These are phyloP conservation scores for Russula abietina DNA, from an alignment of 768 basidiomycete genomes.

Conservation along the genomic window DNA sequence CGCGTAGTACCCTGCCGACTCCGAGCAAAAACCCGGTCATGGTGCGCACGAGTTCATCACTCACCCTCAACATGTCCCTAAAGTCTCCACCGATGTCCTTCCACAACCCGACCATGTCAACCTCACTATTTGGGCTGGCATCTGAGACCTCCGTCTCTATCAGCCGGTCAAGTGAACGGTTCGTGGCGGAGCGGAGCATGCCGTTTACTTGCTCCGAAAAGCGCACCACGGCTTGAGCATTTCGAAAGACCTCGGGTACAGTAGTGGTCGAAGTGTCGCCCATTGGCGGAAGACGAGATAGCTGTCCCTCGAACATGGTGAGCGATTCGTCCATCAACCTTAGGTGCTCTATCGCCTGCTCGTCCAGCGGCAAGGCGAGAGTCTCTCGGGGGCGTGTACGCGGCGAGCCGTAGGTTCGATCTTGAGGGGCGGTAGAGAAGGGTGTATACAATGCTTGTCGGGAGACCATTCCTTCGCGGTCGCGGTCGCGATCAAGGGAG, in stretches of 20 bases:
- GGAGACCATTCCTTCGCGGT: constrained; percentile 22
- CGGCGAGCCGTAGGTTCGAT: constrained; percentile 24
- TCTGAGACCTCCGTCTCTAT: constrained; percentile 69
- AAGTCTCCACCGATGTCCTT: constrained; percentile 62
- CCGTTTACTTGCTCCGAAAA: constrained; percentile 63
- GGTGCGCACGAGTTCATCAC: constrained; percentile 73
- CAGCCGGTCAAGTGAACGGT: constrained; percentile 61
- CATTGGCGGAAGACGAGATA: constrained; percentile 49
- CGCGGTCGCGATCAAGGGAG: constrained; percentile 31
- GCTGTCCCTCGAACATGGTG: constrained; percentile 59
- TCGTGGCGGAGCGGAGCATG: constrained; percentile 50
- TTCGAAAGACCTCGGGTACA: constrained; percentile 50
- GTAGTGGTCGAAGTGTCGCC: constrained; percentile 36
- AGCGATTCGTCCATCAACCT: constrained; percentile 67
- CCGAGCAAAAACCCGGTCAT: constrained; percentile 74
- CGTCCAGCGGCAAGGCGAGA: constrained; percentile 15
- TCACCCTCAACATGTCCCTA: constrained; percentile 61
- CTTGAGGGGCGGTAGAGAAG: constrained; percentile 17
- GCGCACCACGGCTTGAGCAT: constrained; percentile 57
- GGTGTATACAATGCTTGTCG: constrained; percentile 17
- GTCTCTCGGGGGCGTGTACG: constrained; percentile 14
- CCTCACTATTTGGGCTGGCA: constrained; percentile 30
- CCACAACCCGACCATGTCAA: constrained; percentile 56
- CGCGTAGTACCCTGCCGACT: constrained; percentile 62
- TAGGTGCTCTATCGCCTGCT: constrained; percentile 47